Percentiles rank a stretch among this genome's conserved stretches.
phyloP scores from a whole-genome alignment of 164 flowering plant genomes.

The Aristolochia californica region DNA sequence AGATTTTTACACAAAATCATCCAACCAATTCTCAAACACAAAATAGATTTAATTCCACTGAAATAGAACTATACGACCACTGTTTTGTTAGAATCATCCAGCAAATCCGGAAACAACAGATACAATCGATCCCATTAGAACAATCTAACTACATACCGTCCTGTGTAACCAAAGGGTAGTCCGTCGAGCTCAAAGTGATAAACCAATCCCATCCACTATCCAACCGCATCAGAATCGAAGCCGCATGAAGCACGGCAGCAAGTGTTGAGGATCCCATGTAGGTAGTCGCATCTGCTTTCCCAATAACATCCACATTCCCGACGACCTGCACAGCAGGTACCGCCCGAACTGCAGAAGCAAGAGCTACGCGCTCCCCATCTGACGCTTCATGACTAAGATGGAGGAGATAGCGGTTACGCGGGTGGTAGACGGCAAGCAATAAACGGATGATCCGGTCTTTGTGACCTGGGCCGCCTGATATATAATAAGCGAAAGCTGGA shows the following conservation, averaged over 20 bases:
- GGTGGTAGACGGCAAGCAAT: slow-evolving; percentile 79
- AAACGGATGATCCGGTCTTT: slow-evolving; percentile 51
- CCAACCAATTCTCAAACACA: no score
- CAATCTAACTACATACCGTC: slow-evolving; percentile 48
- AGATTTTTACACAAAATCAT: no score
- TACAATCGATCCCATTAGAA: neutral
- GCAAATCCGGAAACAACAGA: neutral
- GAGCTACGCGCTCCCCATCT: slow-evolving; percentile 36
- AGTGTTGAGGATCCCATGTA: slow-evolving; percentile 64
- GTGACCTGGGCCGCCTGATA: slow-evolving; percentile 63
- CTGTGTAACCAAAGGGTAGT: slow-evolving; percentile 85
- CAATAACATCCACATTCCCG: slow-evolving; percentile 82
- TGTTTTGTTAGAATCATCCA: no score
- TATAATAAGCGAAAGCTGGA: slow-evolving; percentile 84
- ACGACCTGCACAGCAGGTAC: slow-evolving; percentile 56
- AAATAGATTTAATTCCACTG: no score
- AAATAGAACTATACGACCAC: no score
- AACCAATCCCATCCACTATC: slow-evolving; percentile 93
- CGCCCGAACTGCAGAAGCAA: slow-evolving; percentile 41
- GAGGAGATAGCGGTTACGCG: slow-evolving; percentile 72
- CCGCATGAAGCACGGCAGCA: slow-evolving; percentile 67
- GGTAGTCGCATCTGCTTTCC: slow-evolving; percentile 64
- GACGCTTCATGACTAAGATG: slow-evolving; percentile 63
- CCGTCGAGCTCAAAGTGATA: slow-evolving; percentile 61
- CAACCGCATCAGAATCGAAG: slow-evolving; percentile 55